Conservation (phyloP, 768 basidiomycete species). For the Boletus subcaerulescens region DNA sequence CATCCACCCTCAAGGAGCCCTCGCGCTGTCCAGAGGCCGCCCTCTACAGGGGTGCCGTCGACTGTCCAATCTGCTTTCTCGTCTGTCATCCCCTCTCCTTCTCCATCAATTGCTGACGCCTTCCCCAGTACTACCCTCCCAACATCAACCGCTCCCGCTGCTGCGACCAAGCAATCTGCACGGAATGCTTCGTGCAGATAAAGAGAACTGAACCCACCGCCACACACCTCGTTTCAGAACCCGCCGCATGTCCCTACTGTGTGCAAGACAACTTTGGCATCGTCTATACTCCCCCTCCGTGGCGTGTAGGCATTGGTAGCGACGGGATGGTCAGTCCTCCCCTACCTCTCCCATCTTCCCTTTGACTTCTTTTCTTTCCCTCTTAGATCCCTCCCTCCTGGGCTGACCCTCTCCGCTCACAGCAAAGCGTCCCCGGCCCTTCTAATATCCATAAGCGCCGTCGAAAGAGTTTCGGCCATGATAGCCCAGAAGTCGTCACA, state of each 20-base stretch:
- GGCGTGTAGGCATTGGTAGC: slow-evolving; percentile 77
- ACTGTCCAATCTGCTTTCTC: slow-evolving; percentile 98
- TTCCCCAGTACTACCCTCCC: slow-evolving; percentile 84
- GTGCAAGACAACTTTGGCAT: slow-evolving; percentile 97
- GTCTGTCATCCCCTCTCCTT: slow-evolving; percentile 45
- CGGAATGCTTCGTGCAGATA: slow-evolving; percentile 99
- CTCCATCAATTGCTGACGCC: slow-evolving; percentile 20
- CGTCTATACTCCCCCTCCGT: slow-evolving; percentile 77
- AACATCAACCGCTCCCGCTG: slow-evolving; percentile 98
- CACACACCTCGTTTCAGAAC: slow-evolving; percentile 94
- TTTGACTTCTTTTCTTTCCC: slow-evolving; percentile 1
- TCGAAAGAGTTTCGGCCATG: slow-evolving; percentile 85
- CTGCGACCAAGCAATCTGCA: slow-evolving; percentile 98
- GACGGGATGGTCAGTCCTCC: slow-evolving; percentile 59
- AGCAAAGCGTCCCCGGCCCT: slow-evolving; percentile 36
- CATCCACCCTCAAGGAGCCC: slow-evolving; percentile 60
- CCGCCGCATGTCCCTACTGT: slow-evolving; percentile 96
- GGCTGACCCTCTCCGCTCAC: slow-evolving; percentile 53
- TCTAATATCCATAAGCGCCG: slow-evolving; percentile 63
- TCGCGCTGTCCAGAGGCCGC: slow-evolving; percentile 67
- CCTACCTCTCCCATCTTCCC: background rate
- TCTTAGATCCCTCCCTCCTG: slow-evolving; percentile 41
- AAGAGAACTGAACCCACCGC: slow-evolving; percentile 93
- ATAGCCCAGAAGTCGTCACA: slow-evolving; percentile 87
- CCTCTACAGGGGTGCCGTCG: slow-evolving; percentile 79